A percentile compares a stretch with the other conserved stretches of the same genome.
These are phyloP conservation scores for Spongospora subterranea DNA, from an alignment of 208 protist species.

Conservation along the genomic window DNA sequence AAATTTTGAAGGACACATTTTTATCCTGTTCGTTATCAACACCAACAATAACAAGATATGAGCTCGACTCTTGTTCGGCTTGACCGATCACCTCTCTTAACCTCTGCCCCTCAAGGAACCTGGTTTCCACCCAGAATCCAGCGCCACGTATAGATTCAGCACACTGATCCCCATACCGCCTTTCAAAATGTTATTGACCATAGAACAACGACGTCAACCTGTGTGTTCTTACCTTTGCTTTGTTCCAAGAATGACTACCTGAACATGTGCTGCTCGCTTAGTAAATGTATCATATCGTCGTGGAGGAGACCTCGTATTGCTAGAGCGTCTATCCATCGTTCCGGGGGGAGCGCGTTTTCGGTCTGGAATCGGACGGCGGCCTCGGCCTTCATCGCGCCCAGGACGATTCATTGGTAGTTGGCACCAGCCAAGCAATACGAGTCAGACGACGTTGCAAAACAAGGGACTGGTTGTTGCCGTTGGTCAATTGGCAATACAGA, in stretches of 20 bases:
- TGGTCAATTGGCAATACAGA: no score
- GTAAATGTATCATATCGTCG: not conserved
- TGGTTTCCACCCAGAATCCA: conserved; percentile 36
- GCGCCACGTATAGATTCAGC: conserved; percentile 18
- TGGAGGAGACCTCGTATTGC: not conserved
- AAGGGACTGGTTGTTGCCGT: no score
- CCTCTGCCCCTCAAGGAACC: not conserved
- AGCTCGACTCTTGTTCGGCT: not conserved
- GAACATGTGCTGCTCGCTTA: not conserved
- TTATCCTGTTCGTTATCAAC: conserved; percentile 44
- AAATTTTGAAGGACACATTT: conserved; percentile 41
- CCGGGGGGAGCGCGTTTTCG: not conserved
- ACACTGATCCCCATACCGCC: conserved; percentile 30
- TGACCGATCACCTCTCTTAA: conserved; percentile 27
- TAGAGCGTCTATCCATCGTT: not conserved
- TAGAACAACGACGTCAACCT: not conserved
- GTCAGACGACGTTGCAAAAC: no score
- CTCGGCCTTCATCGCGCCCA: not conserved
- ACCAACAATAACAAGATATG: conserved; percentile 43
- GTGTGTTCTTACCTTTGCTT: conserved; percentile 25
- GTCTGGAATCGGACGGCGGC: not conserved
- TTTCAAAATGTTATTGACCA: not conserved
- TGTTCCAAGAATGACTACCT: conserved; percentile 26
- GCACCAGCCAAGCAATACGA: no score
- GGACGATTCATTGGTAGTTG: not conserved